phyloP scores from a whole-genome alignment of 2,329 filamentous ascomycete genomes.

The Venturiaceae sp. region DNA sequence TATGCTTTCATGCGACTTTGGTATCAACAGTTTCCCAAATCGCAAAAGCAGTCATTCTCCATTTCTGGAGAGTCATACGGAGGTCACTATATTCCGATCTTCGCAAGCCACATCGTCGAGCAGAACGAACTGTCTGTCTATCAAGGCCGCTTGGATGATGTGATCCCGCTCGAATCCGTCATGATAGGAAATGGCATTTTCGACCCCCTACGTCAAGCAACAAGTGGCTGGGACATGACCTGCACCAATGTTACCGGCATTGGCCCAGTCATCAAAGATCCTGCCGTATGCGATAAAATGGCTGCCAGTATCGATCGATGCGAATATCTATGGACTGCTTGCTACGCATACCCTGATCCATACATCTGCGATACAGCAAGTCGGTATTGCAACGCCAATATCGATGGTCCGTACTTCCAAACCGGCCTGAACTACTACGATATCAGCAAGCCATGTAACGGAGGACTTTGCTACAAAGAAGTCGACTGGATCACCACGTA shows the following conservation, averaged over 20 bases:
- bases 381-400: slow-evolving; percentile 26
- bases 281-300: slow-evolving; percentile 34
- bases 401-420: slow-evolving; percentile 28
- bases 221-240: slow-evolving; percentile 37
- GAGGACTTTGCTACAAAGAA: slow-evolving; percentile 29
- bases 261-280: slow-evolving; percentile 34
- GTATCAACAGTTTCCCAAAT: slow-evolving; percentile 33
- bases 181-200: slow-evolving; percentile 39
- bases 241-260: slow-evolving; percentile 37
- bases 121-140: slow-evolving; percentile 29
- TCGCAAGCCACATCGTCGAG: slow-evolving; percentile 32
- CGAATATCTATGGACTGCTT: slow-evolving; percentile 30
- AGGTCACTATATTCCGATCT: slow-evolving; percentile 39
- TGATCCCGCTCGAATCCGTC: slow-evolving; percentile 32
- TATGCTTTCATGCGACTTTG: slow-evolving; percentile 40
- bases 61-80: slow-evolving; percentile 41
- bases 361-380: slow-evolving; percentile 29
- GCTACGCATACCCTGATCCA: slow-evolving; percentile 30
- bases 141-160: slow-evolving; percentile 21
- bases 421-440: slow-evolving; percentile 35
- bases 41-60: slow-evolving; percentile 29
- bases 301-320: slow-evolving; percentile 35
- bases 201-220: slow-evolving; percentile 29
- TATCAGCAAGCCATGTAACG: slow-evolving; percentile 29
- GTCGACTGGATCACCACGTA: slow-evolving; percentile 19